These are phyloP conservation scores for Tulasnella sp. DNA, from an alignment of 768 basidiomycete genomes.

Conservation along the genomic window DNA sequence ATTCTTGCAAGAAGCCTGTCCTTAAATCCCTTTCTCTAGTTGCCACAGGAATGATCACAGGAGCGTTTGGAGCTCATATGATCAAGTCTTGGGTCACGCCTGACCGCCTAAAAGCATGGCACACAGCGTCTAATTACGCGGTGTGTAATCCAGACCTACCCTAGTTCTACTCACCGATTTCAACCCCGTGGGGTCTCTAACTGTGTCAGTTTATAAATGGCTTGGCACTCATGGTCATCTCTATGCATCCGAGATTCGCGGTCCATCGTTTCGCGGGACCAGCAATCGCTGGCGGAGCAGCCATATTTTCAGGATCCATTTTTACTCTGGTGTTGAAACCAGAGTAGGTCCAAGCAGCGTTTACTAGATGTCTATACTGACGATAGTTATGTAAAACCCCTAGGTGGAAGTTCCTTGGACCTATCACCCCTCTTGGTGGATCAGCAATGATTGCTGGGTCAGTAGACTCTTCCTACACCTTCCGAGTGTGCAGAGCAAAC, in stretches of 20 bases:
- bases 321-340: conserved; percentile 40
- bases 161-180: not conserved
- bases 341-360: conserved; percentile 22
- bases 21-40: conserved; percentile 22
- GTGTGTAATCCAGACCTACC: conserved; percentile 27
- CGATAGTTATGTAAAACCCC: not conserved
- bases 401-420: conserved; percentile 45
- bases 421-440: conserved; percentile 57
- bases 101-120: conserved; percentile 48
- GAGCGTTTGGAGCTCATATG: conserved; percentile 61
- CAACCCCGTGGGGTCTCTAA: not conserved
- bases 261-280: conserved; percentile 54
- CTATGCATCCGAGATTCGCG: conserved; percentile 50
- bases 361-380: conserved; percentile 1
- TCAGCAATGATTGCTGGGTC: conserved; percentile 57
- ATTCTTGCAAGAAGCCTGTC: too few relatives aligned
- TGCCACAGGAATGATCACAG: conserved; percentile 42
- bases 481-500: conserved; percentile 8
- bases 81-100: conserved; percentile 42
- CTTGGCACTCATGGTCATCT: conserved; percentile 49
- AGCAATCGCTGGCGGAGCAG: conserved; percentile 46
- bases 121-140: conserved; percentile 50
- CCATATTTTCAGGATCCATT: conserved; percentile 55
- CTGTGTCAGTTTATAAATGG: conserved; percentile 51
- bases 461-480: conserved; percentile 21